Conservation (phyloP, 495 filamentous ascomycete genomes). For the Haplographium delicatum region DNA sequence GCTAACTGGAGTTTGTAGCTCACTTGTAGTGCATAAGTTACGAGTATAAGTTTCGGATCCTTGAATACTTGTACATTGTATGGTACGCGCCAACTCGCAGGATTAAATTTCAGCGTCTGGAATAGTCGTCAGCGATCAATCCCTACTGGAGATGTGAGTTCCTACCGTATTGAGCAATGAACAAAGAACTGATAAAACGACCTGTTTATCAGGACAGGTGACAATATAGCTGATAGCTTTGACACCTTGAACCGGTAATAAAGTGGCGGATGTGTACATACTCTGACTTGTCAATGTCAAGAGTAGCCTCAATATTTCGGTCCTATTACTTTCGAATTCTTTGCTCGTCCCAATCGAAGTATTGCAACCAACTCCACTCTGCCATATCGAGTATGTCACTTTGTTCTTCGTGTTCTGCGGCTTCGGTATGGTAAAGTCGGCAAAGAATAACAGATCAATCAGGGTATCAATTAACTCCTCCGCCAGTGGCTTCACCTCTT, state of each 20-base stretch:
- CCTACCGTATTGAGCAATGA: slow-evolving; percentile 94
- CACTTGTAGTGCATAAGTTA: slow-evolving; percentile 80
- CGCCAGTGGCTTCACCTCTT: slow-evolving; percentile 80
- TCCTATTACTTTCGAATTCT: slow-evolving; percentile 86
- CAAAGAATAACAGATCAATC: slow-evolving; percentile 85
- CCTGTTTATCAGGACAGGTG: slow-evolving; percentile 83
- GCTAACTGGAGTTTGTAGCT: background rate
- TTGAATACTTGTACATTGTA: slow-evolving; percentile 93
- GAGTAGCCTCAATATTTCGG: slow-evolving; percentile 81
- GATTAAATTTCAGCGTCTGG: slow-evolving; percentile 93
- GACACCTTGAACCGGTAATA: slow-evolving; percentile 79
- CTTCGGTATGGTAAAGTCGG: slow-evolving; percentile 76
- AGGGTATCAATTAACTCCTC: slow-evolving; percentile 93
- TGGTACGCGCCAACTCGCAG: slow-evolving; percentile 87
- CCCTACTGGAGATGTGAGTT: background rate
- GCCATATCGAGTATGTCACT: slow-evolving; percentile 93
- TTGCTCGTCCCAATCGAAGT: slow-evolving; percentile 81
- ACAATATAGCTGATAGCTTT: slow-evolving; percentile 85
- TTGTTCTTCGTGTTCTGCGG: slow-evolving; percentile 64
- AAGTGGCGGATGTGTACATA: slow-evolving; percentile 83
- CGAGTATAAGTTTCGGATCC: slow-evolving; percentile 85
- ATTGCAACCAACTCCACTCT: slow-evolving; percentile 95
- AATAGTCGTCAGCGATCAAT: background rate
- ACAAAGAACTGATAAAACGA: slow-evolving; percentile 82
- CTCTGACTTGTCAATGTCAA: slow-evolving; percentile 83